Evolutionary conservation across 805 yeast species (phyloP).

Genomic region (Ogataea methanolica): DNA sequence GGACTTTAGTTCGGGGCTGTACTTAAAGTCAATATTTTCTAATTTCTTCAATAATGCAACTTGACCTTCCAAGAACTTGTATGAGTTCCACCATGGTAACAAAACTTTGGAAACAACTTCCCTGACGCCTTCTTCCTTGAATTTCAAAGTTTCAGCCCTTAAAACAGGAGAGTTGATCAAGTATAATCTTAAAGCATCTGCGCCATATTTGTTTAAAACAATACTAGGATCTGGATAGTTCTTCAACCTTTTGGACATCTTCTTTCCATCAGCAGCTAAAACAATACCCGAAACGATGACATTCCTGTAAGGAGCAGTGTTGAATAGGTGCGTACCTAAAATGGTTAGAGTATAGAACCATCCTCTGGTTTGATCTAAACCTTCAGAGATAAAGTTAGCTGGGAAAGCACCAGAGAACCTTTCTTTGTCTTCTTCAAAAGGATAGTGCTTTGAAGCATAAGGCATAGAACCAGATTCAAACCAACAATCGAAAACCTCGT

Average conservation of each 20-base stretch:
- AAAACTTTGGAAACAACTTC: conserved; percentile 95
- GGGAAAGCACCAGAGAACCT: conserved; percentile 76
- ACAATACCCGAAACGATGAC: conserved; percentile 96
- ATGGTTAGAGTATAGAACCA: conserved; percentile 98
- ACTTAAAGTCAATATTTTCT: conserved; percentile 63
- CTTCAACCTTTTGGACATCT: conserved; percentile 97
- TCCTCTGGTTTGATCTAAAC: conserved; percentile 99
- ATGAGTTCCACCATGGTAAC: conserved; percentile 98
- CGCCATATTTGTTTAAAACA: conserved; percentile 86
- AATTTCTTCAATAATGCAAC: conserved; percentile 79
- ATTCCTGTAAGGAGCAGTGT: conserved; percentile 88
- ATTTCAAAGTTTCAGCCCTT: conserved; percentile 93
- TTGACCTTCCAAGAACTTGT: conserved; percentile 93
- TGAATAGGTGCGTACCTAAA: conserved; percentile 90
- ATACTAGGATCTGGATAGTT: conserved; percentile 93
- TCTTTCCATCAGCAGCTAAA: conserved; percentile 96
- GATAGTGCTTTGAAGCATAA: conserved; percentile 93
- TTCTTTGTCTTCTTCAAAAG: conserved; percentile 80
- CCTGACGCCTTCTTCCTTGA: conserved; percentile 98
- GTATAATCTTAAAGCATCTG: conserved; percentile 94
- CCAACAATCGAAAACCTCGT: conserved; percentile 99
- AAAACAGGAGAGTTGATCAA: conserved; percentile 96
- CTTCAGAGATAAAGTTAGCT: conserved; percentile 97
- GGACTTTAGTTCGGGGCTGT: conserved; percentile 59
- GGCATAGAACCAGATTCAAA: conserved; percentile 99